phyloP scores from a whole-genome alignment of 2,329 filamentous ascomycete species.

The Aurifilum marmelostoma region DNA sequence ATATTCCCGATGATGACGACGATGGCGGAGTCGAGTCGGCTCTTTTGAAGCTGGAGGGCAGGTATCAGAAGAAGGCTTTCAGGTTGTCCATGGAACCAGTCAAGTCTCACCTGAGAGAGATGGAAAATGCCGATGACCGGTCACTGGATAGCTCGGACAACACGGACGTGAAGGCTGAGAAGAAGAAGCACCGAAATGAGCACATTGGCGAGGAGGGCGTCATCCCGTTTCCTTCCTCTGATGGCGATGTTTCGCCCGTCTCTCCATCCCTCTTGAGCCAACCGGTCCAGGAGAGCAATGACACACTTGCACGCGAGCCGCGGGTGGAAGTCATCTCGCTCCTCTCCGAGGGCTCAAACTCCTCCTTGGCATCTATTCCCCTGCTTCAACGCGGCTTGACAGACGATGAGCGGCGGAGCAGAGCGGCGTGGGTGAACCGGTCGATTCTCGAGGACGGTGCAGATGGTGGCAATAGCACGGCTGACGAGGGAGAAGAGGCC shows the following conservation, averaged over 20 bases:
- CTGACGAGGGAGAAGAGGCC: slow-evolving; percentile 25
- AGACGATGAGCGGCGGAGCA: slow-evolving; percentile 52
- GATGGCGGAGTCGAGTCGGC: slow-evolving; percentile 94
- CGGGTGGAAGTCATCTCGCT: slow-evolving; percentile 50
- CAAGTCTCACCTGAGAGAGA: background rate
- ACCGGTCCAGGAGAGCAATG: slow-evolving; percentile 29
- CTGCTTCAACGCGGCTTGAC: slow-evolving; percentile 70
- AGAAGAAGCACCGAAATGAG: slow-evolving; percentile 49
- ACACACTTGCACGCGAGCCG: slow-evolving; percentile 31
- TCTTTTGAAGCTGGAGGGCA: slow-evolving; percentile 88
- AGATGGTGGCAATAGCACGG: slow-evolving; percentile 35
- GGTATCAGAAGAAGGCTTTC: slow-evolving; percentile 62
- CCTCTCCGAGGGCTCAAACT: slow-evolving; percentile 65
- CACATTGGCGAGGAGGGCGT: slow-evolving; percentile 49
- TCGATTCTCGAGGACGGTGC: slow-evolving; percentile 58
- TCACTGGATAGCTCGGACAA: slow-evolving; percentile 16
- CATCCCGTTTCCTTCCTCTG: slow-evolving; percentile 35
- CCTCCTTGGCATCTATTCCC: slow-evolving; percentile 77
- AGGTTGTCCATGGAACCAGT: slow-evolving; percentile 47
- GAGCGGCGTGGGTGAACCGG: slow-evolving; percentile 55
- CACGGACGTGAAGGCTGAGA: slow-evolving; percentile 42
- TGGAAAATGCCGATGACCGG: slow-evolving; percentile 14
- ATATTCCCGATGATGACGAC: slow-evolving; percentile 82
- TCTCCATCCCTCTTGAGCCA: slow-evolving; percentile 27
- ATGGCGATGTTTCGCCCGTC: slow-evolving; percentile 29